Evolutionary conservation across 2,329 filamentous ascomycete species (phyloP), one percentile per base, ranked within the genome.

Genomic region (Celoporthe dispersa): DNA sequence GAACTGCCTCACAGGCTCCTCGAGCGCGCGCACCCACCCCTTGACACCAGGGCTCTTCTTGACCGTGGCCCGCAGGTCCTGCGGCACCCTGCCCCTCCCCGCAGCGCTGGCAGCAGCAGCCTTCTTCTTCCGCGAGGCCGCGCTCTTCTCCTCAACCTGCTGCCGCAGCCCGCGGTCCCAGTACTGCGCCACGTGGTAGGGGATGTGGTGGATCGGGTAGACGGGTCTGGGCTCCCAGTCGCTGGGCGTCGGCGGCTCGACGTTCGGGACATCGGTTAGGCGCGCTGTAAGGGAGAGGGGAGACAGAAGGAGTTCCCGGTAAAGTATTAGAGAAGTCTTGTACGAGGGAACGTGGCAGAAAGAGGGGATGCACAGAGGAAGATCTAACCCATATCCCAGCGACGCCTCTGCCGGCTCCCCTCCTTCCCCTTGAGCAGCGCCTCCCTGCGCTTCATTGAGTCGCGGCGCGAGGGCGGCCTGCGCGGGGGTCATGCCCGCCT

Each of bases 301-400:
- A 16, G 11, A n/a, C n/a, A n/a, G 11, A 55, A 16, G 5, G 14
- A 16, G 14, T 57, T 39, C 11, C 41, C 12, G 41, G 39, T 5
- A 8, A n/a, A 14, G 28, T 48, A 44, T 16, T 22, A 37, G n/a
- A 41, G 25, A 22, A 25, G 55, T 48, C 7, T 55, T 55, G n/a
- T 16, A 16, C 39, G n/a, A 12, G 11, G 19, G n/a, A 37, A 35
- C 25, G 7, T n/a, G 8, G 57, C 22, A 63, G 37, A 44, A 39
- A 19, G 11, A 39, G n/a, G 44, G 48, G 19, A 62, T 39, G 70
- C 2, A 73, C 60, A 65, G 68, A 48, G 60, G 11, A 28, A 68
- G 64, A 53, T 77, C 81, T 74, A 86, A 97, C 94, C 93, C 80
- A 98, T 99, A 84, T 99, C 96, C 94, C 94, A 98, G 68, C 95